Evolutionary conservation across 352 stramenopile species (phyloP), one percentile per base, ranked within the genome.

Genomic region (Pythium vanterpoolii): DNA sequence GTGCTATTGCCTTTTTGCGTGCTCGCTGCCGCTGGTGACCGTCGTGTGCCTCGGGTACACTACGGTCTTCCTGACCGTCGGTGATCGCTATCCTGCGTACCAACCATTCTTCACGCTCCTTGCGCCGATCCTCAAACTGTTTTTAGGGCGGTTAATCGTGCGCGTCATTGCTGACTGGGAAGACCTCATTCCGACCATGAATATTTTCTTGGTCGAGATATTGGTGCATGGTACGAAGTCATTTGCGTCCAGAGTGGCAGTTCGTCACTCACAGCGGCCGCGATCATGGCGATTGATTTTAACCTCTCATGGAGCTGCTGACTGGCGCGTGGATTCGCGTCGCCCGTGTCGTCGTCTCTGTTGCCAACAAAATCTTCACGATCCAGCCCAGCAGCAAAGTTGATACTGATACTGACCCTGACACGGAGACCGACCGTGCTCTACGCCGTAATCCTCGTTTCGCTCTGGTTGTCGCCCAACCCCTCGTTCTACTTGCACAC

Each of bases 201-300:
- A 61, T 24, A 66, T 71, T 9, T 73, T 75, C 46, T 68, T 64
- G 1, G 57, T 75, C 43, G 59, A 77, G 24, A 56, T 76, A 21
- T 76, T 72, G 66, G 72, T 33, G 38, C 62, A 11, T 23, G 77
- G 0, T 79, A 72, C 36, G 19, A 75, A 18, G 57, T 65, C 6
- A 68, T 51, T 3, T 72, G 63, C 42, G 72, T 77, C 49, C 62
- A 77, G 27, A 50, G 39, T 21, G 55, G 57, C 7, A 53, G 30
- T 16, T 70, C 64, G 4, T 13, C 30, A 4, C 19, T 44, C 23
- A 53, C 54, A 5, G 39, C 42, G 10, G 48, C 44, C 39, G 28
- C 43, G 7, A 65, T 65, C 47, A 55, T 65, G 48, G 50, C 16
- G 1, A 39, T 65, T 21, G 57, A 60, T 21, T 33, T 48, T 14